phyloP scores from a whole-genome alignment of 2,329 filamentous ascomycete species.

The Xylaria sp. region DNA sequence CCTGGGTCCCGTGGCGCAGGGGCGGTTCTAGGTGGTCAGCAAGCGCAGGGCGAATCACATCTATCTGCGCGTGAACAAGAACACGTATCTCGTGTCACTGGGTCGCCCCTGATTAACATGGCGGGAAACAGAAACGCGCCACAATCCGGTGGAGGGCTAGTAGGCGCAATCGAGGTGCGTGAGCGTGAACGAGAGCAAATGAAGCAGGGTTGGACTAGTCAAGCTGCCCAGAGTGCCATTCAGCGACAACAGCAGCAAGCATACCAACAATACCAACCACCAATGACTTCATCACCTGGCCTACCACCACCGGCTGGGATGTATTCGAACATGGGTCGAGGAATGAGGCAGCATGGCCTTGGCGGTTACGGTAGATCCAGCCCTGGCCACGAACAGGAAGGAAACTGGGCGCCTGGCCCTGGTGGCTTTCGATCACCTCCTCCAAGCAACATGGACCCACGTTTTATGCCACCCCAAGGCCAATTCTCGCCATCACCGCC shows the following conservation, averaged over 20 bases:
- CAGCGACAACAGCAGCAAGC: slow-evolving; percentile 65
- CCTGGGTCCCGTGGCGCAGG: slow-evolving; percentile 62
- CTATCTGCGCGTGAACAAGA: slow-evolving; percentile 89
- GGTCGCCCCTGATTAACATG: slow-evolving; percentile 75
- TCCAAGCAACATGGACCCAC: slow-evolving; percentile 37
- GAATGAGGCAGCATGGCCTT: slow-evolving; percentile 36
- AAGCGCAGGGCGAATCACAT: slow-evolving; percentile 57
- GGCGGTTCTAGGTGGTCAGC: slow-evolving; percentile 50
- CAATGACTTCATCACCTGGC: slow-evolving; percentile 32
- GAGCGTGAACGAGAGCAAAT: slow-evolving; percentile 78
- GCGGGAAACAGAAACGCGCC: slow-evolving; percentile 59
- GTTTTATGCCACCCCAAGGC: slow-evolving; percentile 34
- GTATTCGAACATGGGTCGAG: slow-evolving; percentile 42
- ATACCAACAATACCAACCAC: slow-evolving; percentile 46
- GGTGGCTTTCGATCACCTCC: slow-evolving; percentile 37
- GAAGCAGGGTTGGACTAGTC: slow-evolving; percentile 70
- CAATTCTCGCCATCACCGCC: slow-evolving; percentile 33
- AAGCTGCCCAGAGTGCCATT: slow-evolving; percentile 75
- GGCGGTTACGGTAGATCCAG: slow-evolving; percentile 36
- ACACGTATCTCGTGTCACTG: slow-evolving; percentile 82
- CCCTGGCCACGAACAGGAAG: slow-evolving; percentile 43
- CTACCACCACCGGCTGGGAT: slow-evolving; percentile 40
- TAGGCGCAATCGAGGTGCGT: slow-evolving; percentile 79
- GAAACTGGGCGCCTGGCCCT: slow-evolving; percentile 41
- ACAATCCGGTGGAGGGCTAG: slow-evolving; percentile 64